phyloP scores from a whole-genome alignment of 1,284 basidiomycete species.

The Chalciporus sp. region DNA sequence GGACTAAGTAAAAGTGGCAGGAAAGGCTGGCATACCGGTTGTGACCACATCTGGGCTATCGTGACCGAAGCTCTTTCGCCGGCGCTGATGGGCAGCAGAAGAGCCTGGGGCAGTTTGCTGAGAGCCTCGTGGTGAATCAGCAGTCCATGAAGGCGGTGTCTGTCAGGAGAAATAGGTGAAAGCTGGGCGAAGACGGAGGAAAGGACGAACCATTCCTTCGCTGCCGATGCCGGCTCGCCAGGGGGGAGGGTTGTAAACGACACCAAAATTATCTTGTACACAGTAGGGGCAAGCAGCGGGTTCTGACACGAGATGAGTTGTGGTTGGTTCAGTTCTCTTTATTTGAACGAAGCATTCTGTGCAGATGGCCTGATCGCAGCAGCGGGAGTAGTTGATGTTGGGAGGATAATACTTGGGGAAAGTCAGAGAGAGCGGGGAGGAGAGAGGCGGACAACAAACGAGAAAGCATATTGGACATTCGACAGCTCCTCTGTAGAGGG shows the following conservation, averaged over 20 bases:
- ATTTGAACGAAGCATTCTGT: conserved; percentile 99
- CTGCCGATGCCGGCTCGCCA: conserved; percentile 77
- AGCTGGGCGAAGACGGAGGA: conserved; percentile 1
- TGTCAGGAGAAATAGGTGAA: conserved; percentile 17
- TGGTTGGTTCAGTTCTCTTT: conserved; percentile 91
- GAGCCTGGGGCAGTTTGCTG: conserved; percentile 38
- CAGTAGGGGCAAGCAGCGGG: conserved; percentile 97
- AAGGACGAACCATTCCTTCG: conserved; percentile 60
- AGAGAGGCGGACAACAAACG: conserved; percentile 56
- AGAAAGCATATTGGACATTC: conserved; percentile 99
- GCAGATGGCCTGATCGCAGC: conserved; percentile 98
- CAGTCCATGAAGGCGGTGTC: conserved; percentile 47
- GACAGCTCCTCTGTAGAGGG: conserved; percentile 81
- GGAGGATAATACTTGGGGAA: conserved; percentile 82
- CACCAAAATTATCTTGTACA: conserved; percentile 94
- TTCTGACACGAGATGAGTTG: conserved; percentile 91
- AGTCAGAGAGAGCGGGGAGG: conserved; percentile 26
- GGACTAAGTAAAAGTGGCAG: conserved; percentile 8
- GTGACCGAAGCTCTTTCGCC: conserved; percentile 76
- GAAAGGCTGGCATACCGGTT: conserved; percentile 56
- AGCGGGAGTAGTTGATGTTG: conserved; percentile 95
- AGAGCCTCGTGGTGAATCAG: conserved; percentile 50
- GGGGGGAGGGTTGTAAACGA: conserved; percentile 85
- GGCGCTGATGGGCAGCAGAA: conserved; percentile 61
- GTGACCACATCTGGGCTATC: conserved; percentile 89